These are phyloP conservation scores for Mucor indicus DNA, from an alignment of 371 early-diverging fungal species.

Conservation along the genomic window DNA sequence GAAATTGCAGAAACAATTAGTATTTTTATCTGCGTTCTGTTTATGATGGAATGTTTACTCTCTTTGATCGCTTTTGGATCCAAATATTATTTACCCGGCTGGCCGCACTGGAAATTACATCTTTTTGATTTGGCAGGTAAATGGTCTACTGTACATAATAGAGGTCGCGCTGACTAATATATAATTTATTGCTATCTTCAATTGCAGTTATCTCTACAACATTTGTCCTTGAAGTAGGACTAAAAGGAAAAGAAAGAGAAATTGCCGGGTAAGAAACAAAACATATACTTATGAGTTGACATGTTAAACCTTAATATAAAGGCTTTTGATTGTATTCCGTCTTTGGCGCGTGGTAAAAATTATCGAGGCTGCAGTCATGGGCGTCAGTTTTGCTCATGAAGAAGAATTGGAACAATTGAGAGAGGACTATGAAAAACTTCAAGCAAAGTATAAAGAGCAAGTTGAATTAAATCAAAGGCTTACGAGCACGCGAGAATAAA, in stretches of 20 bases:
- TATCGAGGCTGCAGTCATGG: slow-evolving; percentile 39
- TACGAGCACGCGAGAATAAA: no score
- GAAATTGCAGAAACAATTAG: slow-evolving; percentile 33
- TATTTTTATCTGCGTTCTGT: slow-evolving; percentile 32
- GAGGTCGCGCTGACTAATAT: not conserved
- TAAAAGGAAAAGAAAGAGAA: slow-evolving; percentile 50
- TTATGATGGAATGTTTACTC: slow-evolving; percentile 34
- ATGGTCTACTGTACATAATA: not conserved
- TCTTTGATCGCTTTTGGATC: slow-evolving; percentile 44
- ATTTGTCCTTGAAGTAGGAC: slow-evolving; percentile 37
- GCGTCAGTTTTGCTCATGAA: slow-evolving; percentile 29
- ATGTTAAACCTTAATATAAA: no score
- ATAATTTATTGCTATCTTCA: not conserved
- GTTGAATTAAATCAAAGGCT: no score
- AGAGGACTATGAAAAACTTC: slow-evolving; percentile 19
- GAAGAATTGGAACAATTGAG: slow-evolving; percentile 21
- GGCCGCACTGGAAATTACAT: slow-evolving; percentile 45
- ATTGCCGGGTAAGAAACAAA: slow-evolving; percentile 37
- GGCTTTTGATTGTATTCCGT: slow-evolving; percentile 44
- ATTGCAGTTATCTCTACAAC: slow-evolving; percentile 37
- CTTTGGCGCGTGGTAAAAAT: slow-evolving; percentile 50
- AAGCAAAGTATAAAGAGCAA: slow-evolving; percentile 19
- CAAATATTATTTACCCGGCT: slow-evolving; percentile 37
- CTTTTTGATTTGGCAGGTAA: slow-evolving; percentile 41
- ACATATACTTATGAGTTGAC: no score